Evolutionary conservation across 495 filamentous ascomycete species (phyloP), one percentile per base, ranked within the genome.

Genomic region (Ramalina peruviana): DNA sequence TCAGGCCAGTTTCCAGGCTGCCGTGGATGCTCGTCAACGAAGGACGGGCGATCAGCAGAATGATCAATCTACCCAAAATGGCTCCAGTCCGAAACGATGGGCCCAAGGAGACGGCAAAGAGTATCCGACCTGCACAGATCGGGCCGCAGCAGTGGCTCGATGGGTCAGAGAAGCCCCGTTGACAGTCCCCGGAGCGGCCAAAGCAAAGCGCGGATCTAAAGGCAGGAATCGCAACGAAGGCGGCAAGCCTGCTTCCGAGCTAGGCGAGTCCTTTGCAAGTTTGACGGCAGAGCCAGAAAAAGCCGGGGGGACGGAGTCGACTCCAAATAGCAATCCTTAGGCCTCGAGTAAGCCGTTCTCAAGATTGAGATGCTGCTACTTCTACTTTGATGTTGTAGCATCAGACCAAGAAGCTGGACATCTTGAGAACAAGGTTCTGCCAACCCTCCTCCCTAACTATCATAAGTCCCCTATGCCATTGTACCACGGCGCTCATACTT

Each of bases 131-230:
- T 68, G 72, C 4, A 84, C 80, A 6, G 82, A 85, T 47, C 70
- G 84, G 36, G 84, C 83, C 0, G 70, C 75, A 39, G 74, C 74
- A 33, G 71, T 88, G 43, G 74, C 78, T 4, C 67, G 77, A 21
- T 88, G 84, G 84, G 74, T 88, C 42, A 67, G 66, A 25, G 80
- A 83, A 50, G 80, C 75, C n/a, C 78, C 78, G 3, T 41, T 47
- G 12, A 52, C 27, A 3, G 39, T 53, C 36, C 40, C 45, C 27
- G 53, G 55, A 4, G 40, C 17, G 9, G 46, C 48, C n/a, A 55
- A 52, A 23, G 19, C 50, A 3, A 60, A 54, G 19, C 33, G 41
- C 9, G 45, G 48, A 11, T 26, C 36, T 2, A 57, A 52, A 38
- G 37, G 48, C 36, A 47, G 33, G 21, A 50, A 49, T 13, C 13